These are phyloP conservation scores for Agastache rugosa DNA, from an alignment of 257 asterid genomes.

Conservation along the genomic window DNA sequence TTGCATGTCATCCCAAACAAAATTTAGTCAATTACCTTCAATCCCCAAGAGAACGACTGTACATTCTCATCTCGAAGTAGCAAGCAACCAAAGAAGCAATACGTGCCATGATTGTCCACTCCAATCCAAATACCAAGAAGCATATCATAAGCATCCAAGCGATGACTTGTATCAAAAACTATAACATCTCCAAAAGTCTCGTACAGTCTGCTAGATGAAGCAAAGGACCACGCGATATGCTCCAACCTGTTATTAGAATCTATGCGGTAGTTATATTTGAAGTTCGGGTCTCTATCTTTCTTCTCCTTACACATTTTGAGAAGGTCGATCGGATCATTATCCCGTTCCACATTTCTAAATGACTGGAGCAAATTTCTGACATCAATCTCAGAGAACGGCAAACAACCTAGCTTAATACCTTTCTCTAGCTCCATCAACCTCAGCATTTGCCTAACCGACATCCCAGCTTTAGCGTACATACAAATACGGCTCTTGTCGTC, in stretches of 20 bases:
- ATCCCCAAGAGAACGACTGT: constrained; percentile 69
- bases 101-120: constrained; percentile 63
- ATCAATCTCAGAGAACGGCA: constrained; percentile 67
- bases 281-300: constrained; percentile 59
- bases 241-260: constrained; percentile 63
- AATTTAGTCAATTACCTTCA: constrained; percentile 46
- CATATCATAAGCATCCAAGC: constrained; percentile 66
- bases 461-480: constrained; percentile 67
- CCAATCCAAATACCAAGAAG: constrained; percentile 69
- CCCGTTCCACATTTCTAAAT: constrained; percentile 55
- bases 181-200: constrained; percentile 63
- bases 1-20: too few relatives aligned
- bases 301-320: constrained; percentile 60
- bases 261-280: constrained; percentile 51
- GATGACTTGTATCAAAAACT: constrained; percentile 61
- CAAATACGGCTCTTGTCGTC: constrained; percentile 65
- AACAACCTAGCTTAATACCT: constrained; percentile 62
- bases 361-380: constrained; percentile 62
- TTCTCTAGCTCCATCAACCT: constrained; percentile 69
- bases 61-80: constrained; percentile 70
- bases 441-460: constrained; percentile 66
- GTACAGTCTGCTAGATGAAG: constrained; percentile 51
- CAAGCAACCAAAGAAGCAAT: constrained; percentile 65
- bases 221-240: constrained; percentile 63
- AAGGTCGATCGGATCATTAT: constrained; percentile 59